These are phyloP conservation scores for Hebeloma cylindrosporum DNA, from an alignment of 768 basidiomycete species.

Conservation along the genomic window DNA sequence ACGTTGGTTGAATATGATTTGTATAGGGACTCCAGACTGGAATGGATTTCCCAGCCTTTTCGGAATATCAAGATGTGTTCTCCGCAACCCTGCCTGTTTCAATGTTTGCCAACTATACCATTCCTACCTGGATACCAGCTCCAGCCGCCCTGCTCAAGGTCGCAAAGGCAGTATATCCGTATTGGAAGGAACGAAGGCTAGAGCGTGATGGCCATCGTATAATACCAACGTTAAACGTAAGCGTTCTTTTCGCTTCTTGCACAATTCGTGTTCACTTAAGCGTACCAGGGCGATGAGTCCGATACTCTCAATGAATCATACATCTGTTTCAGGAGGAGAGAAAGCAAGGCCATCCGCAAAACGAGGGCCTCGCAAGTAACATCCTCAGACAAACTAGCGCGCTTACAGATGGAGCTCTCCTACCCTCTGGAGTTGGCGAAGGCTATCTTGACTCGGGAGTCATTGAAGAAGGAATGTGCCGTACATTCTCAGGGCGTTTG, in stretches of 20 bases:
- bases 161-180: slow-evolving; percentile 75
- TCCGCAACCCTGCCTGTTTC: slow-evolving; percentile 56
- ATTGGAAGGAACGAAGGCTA: slow-evolving; percentile 86
- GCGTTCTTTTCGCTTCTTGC: slow-evolving; percentile 24
- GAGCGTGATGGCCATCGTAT: slow-evolving; percentile 82
- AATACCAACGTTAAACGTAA: slow-evolving; percentile 85
- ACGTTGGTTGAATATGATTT: slow-evolving; percentile 1
- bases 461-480: slow-evolving; percentile 65
- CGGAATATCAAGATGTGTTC: slow-evolving; percentile 72
- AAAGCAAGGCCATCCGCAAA: slow-evolving; percentile 92
- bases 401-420: slow-evolving; percentile 76
- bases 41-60: slow-evolving; percentile 68
- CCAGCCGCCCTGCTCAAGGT: slow-evolving; percentile 63
- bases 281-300: slow-evolving; percentile 75
- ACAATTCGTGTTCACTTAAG: slow-evolving; percentile 4
- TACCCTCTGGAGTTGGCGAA: slow-evolving; percentile 74
- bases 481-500: slow-evolving; percentile 65
- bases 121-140: slow-evolving; percentile 69
- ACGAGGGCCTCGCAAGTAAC: slow-evolving; percentile 89
- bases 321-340: slow-evolving; percentile 94
- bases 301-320: slow-evolving; percentile 92
- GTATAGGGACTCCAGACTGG: slow-evolving; percentile 63
- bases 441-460: slow-evolving; percentile 70
- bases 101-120: slow-evolving; percentile 65
- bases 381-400: slow-evolving; percentile 84